Evolutionary conservation across 768 basidiomycete genomes (phyloP).

Genomic region (Xerocomellus chrysenteron): DNA sequence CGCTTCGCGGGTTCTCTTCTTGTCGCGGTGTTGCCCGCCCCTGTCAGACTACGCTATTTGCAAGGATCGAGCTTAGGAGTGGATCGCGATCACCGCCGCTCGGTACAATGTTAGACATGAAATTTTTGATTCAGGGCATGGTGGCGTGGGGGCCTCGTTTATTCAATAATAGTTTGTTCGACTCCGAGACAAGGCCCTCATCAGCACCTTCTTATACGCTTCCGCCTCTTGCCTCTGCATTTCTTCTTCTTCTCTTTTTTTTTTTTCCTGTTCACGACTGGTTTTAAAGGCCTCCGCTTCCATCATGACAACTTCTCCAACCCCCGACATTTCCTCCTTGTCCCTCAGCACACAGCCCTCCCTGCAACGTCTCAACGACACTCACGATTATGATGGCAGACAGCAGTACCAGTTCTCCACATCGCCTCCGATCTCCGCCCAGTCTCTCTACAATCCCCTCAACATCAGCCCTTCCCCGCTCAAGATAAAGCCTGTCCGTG

Average conservation of each 20-base stretch:
- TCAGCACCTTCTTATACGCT: constrained; percentile 20
- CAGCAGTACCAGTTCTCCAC: constrained; percentile 72
- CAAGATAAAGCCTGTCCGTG: constrained; percentile 69
- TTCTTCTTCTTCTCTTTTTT: constrained; percentile 19
- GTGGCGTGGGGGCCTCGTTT: constrained; percentile 36
- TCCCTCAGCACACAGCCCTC: constrained; percentile 62
- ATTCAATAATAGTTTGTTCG: constrained; percentile 10
- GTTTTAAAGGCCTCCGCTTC: constrained; percentile 20
- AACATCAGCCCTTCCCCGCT: constrained; percentile 66
- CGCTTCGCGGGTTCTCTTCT: constrained; percentile 4
- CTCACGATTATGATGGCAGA: constrained; percentile 79
- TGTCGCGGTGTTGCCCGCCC: background rate
- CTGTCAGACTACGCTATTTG: background rate
- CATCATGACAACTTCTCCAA: constrained; percentile 77
- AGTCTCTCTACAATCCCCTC: constrained; percentile 48
- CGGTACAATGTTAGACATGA: background rate
- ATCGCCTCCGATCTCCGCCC: constrained; percentile 54
- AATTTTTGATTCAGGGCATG: constrained; percentile 21
- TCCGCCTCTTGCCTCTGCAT: constrained; percentile 28
- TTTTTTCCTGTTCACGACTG: constrained; percentile 33
- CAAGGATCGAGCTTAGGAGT: constrained; percentile 7
- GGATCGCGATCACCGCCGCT: constrained; percentile 7
- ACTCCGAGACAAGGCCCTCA: constrained; percentile 10
- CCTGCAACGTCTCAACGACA: constrained; percentile 81
- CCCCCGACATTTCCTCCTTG: constrained; percentile 75